These are phyloP conservation scores for Chlorella sp. DNA, from an alignment of 139 green algal genomes.

Conservation along the genomic window DNA sequence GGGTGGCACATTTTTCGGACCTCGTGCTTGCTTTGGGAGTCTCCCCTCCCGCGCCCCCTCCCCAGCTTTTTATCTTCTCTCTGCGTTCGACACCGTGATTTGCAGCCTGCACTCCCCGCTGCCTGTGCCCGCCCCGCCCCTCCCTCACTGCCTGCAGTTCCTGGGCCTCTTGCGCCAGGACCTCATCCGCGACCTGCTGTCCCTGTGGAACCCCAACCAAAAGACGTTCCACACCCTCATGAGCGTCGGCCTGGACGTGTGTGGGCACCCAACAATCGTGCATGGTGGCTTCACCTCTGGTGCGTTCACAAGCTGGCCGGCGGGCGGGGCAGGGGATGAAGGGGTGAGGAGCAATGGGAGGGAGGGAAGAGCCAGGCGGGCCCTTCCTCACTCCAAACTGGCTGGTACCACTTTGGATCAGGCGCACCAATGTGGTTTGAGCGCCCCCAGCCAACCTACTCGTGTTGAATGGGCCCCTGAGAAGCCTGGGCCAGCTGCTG, in stretches of 20 bases:
- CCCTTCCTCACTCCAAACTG: neutral
- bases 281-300: constrained; percentile 53
- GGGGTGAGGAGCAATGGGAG: neutral
- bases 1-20: too few relatives aligned
- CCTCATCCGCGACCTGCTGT: constrained; percentile 51
- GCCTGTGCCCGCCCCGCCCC: neutral
- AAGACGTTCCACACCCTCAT: constrained; percentile 46
- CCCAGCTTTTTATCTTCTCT: neutral
- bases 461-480: too few relatives aligned
- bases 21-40: neutral
- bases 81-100: neutral
- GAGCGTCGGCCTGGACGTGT: constrained; percentile 52
- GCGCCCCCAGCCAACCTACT: too few relatives aligned
- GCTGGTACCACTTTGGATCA: too few relatives aligned
- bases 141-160: constrained; percentile 17
- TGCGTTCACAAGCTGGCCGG: neutral
- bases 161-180: constrained; percentile 28
- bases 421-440: too few relatives aligned
- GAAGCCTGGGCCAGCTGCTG: too few relatives aligned
- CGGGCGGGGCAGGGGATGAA: neutral
- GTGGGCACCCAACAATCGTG: constrained; percentile 49
- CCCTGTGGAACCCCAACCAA: constrained; percentile 31
- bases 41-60: neutral
- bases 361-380: too few relatives aligned
- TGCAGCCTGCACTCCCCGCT: neutral